Evolutionary conservation across 2,329 filamentous ascomycete species (phyloP).

Genomic region (Hypomyces perniciosus): DNA sequence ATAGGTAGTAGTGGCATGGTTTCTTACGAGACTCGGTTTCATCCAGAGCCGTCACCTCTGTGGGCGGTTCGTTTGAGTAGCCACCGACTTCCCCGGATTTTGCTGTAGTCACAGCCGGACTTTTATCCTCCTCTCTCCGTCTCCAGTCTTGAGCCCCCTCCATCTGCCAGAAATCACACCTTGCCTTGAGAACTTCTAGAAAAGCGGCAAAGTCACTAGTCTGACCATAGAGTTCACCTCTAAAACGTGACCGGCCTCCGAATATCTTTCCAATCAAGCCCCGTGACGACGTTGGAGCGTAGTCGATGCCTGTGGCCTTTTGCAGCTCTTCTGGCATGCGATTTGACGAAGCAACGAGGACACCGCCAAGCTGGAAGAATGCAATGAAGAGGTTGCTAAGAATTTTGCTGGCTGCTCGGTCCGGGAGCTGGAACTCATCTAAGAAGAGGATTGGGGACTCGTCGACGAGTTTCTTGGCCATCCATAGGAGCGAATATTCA

Average conservation of each 20-base stretch:
- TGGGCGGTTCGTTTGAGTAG: background rate
- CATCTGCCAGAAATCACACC: constrained; percentile 83
- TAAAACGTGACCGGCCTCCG: constrained; percentile 29
- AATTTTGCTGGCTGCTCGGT: constrained; percentile 71
- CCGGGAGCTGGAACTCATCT: constrained; percentile 79
- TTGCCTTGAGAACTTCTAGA: constrained; percentile 66
- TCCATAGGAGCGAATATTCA: constrained; percentile 64
- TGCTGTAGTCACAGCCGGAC: background rate
- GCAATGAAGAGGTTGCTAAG: constrained; percentile 70
- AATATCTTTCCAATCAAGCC: constrained; percentile 46
- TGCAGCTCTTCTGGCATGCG: constrained; percentile 76
- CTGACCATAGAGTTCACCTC: constrained; percentile 50
- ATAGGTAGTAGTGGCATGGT: constrained; percentile 27
- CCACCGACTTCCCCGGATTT: constrained; percentile 2
- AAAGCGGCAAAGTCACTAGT: constrained; percentile 71
- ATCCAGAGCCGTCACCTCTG: background rate
- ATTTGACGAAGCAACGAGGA: constrained; percentile 74
- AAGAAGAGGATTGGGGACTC: constrained; percentile 72
- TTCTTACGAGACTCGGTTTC: constrained; percentile 18
- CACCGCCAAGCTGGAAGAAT: constrained; percentile 78
- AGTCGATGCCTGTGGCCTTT: constrained; percentile 67
- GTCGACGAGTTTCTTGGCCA: constrained; percentile 70
- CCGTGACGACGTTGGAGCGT: constrained; percentile 49
- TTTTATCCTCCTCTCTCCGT: constrained; percentile 40
- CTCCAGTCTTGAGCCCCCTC: constrained; percentile 69